Conservation (phyloP, 202 grass and related monocot genomes). For the Carex arenaria region DNA sequence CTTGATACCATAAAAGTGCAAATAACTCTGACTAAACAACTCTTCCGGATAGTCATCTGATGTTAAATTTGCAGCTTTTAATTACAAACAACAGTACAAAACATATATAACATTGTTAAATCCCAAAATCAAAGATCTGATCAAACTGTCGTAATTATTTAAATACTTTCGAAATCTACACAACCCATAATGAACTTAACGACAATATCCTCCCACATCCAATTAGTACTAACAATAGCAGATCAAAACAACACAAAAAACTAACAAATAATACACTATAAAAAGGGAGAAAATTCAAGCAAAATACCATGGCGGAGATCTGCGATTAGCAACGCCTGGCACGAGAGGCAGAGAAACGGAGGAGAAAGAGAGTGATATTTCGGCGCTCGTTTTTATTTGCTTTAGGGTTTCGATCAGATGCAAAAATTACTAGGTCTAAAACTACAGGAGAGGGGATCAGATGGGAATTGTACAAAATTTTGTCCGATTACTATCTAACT, state of each 20-base stretch:
- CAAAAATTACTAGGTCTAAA: neutral
- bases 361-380: neutral
- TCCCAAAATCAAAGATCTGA: neutral
- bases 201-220: neutral
- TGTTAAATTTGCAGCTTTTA: neutral
- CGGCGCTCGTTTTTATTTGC: constrained; percentile 15
- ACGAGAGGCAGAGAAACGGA: constrained; percentile 10
- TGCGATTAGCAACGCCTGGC: neutral
- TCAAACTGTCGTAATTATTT: neutral
- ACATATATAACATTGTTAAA: neutral
- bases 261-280: neutral
- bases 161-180: neutral
- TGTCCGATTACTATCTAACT: no score
- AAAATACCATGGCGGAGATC: constrained; percentile 11
- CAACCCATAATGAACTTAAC: neutral
- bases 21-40: neutral
- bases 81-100: neutral
- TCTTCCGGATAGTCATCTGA: neutral
- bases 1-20: neutral
- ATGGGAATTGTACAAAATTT: no score
- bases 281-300: neutral
- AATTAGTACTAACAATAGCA: neutral
- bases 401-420: constrained; percentile 11
- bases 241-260: neutral
- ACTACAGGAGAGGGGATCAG: no score